Base-by-base conservation (phyloP, 2,329 filamentous ascomycete species). In the Fusarium virguliforme region DNA sequence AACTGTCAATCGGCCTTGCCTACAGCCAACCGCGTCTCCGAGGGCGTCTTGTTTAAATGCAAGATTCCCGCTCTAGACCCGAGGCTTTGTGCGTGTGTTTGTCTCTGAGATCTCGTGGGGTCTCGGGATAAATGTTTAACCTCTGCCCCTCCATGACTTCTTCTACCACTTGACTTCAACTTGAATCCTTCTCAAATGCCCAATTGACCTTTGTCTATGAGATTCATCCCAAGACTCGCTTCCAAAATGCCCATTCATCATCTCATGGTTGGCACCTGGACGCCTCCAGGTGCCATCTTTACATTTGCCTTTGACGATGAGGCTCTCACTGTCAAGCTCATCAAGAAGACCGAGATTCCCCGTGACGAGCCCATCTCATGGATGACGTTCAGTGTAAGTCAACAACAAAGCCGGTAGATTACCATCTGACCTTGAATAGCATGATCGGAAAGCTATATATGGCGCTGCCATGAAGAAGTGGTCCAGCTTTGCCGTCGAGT, bases 391-490 rank as follows among this genome's bases (percentile, higher is more conserved):
- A 92, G 94, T 80, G 93, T 94, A 84, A 83, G 30, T 15, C 9
- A 18, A 43, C 10, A 4, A 51, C 12, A 26, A 22, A 8, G 6
- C 6, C 43, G 30, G 30, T 50, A 30, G 43, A 50, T 18, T 30
- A n/a, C 53, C 46, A 24, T 24, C 60, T 61, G 10, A 66, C 18
- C 22, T 9, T 18, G 18, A 62, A 59, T 18, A 95, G 91, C 93
- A 97, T 82, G 84, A 87, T 68, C 92, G 91, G 77, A 95, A 94
- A 82, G 92, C 92, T 79, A 91, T 97, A 67, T 97, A 97, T 80
- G 94, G 94, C 76, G 91, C 94, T 4, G 93, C 93, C 67, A 96
- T 96, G 93, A 97, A 97, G 86, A 95, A 94, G 80, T 97, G 94
- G 93, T 91, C 91, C 55, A 94, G 92, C 79, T 95, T 93, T 80